Evolutionary conservation across 2,329 filamentous ascomycete genomes (phyloP).

Genomic region (Trichophyton equinum): DNA sequence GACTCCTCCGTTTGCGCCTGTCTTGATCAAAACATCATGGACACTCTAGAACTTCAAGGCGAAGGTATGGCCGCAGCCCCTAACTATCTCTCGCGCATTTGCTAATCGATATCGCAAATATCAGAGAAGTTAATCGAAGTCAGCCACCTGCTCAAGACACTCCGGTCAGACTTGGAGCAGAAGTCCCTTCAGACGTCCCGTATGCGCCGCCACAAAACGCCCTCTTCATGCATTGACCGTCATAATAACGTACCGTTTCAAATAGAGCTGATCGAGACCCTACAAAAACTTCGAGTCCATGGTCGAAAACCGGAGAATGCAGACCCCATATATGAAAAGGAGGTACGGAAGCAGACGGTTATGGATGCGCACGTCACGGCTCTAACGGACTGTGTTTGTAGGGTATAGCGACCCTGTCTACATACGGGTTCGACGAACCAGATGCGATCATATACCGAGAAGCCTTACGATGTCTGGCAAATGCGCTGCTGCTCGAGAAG

Average conservation of each 20-base stretch:
- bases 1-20: too few species aligned
- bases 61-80: conserved; percentile 6
- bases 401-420: conserved; percentile 62
- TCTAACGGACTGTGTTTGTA: conserved; percentile 25
- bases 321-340: conserved; percentile 70
- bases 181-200: conserved; percentile 47
- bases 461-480: conserved; percentile 71
- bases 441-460: conserved; percentile 55
- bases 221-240: background rate
- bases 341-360: conserved; percentile 38
- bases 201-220: conserved; percentile 29
- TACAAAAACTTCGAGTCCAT: conserved; percentile 60
- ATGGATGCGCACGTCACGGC: background rate
- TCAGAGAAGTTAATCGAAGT: conserved; percentile 58
- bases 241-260: background rate
- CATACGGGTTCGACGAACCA: conserved; percentile 58
- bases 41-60: conserved; percentile 13
- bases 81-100: background rate
- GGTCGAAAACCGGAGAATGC: conserved; percentile 60
- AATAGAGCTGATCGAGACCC: conserved; percentile 29
- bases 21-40: conserved; percentile 6
- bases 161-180: conserved; percentile 51
- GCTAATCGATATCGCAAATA: background rate
- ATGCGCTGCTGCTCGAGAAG: conserved; percentile 60
- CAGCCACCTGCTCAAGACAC: conserved; percentile 47